Percentiles rank a stretch among this genome's conserved stretches.
These are phyloP conservation scores for Porodaedalea pini DNA, from an alignment of 1,284 basidiomycete species.

Conservation along the genomic window DNA sequence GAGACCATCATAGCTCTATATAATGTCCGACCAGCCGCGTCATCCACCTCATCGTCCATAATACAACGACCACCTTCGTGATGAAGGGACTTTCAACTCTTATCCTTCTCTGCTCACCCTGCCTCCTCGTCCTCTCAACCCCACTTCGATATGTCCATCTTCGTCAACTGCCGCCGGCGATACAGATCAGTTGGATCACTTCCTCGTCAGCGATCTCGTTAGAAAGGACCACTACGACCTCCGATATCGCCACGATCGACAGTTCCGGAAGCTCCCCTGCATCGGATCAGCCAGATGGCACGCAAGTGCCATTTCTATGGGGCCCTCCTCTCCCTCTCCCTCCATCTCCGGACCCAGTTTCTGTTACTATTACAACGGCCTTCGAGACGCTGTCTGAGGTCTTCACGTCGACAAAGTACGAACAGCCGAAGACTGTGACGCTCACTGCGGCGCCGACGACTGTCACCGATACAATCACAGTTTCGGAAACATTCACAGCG, in stretches of 20 bases:
- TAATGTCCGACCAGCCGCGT: not conserved
- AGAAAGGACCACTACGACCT: not conserved
- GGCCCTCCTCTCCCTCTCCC: not conserved
- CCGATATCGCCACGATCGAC: not conserved
- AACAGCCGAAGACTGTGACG: constrained; percentile 34
- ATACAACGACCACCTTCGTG: not conserved
- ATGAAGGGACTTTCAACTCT: not conserved
- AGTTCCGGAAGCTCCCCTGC: not conserved
- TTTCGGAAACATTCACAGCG: constrained; percentile 13
- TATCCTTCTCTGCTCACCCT: constrained; percentile 1
- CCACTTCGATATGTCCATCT: constrained; percentile 8
- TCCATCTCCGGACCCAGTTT: not conserved
- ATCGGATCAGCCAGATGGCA: not conserved
- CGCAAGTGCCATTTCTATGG: not conserved
- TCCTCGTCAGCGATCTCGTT: not conserved
- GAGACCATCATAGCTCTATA: too few species aligned
- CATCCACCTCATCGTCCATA: not conserved
- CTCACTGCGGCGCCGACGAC: constrained; percentile 33
- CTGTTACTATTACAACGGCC: constrained; percentile 7
- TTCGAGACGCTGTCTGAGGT: constrained; percentile 8
- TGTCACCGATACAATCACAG: constrained; percentile 27
- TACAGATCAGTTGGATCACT: constrained; percentile 1
- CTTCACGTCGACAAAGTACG: constrained; percentile 28
- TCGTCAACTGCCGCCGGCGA: constrained; percentile 9
- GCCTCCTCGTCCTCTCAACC: not conserved